Evolutionary conservation across 169 alveolate genomes (phyloP).

Genomic region (Amoebophrya sp.): DNA sequence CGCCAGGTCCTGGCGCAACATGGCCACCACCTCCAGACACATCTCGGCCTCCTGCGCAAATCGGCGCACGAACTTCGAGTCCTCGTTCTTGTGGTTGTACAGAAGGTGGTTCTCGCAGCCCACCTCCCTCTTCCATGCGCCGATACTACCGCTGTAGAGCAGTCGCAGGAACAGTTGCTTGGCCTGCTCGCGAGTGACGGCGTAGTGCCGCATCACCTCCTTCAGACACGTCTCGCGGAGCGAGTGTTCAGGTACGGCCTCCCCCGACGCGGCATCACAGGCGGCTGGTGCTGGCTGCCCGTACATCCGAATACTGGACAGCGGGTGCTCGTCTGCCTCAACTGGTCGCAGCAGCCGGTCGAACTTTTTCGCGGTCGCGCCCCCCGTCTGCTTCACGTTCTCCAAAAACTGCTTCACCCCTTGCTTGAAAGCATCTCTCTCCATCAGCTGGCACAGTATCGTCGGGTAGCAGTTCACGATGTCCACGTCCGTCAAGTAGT

Average conservation of each 20-base stretch:
- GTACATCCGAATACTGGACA: no score
- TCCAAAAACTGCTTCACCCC: neutral
- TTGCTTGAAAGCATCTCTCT: neutral
- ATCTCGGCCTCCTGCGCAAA: neutral
- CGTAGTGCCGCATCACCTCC: neutral
- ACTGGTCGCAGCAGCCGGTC: no score
- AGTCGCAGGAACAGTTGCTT: neutral
- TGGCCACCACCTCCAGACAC: neutral
- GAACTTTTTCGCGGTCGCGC: no score
- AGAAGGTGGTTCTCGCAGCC: no score
- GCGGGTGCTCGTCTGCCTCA: no score
- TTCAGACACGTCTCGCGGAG: neutral
- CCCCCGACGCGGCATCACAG: no score
- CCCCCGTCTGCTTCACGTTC: neutral
- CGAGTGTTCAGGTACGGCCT: no score
- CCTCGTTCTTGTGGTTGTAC: no score
- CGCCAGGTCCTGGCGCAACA: neutral
- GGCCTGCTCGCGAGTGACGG: neutral
- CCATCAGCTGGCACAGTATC: neutral
- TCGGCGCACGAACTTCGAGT: neutral
- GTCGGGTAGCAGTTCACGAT: neutral
- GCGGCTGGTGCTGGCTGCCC: no score
- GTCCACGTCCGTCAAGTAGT: neutral
- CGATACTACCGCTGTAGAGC: neutral
- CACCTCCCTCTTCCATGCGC: neutral